Evolutionary conservation across 179 eudicot species (phyloP), one percentile per base, ranked within the genome.

Genomic region (Beta corolliflora): DNA sequence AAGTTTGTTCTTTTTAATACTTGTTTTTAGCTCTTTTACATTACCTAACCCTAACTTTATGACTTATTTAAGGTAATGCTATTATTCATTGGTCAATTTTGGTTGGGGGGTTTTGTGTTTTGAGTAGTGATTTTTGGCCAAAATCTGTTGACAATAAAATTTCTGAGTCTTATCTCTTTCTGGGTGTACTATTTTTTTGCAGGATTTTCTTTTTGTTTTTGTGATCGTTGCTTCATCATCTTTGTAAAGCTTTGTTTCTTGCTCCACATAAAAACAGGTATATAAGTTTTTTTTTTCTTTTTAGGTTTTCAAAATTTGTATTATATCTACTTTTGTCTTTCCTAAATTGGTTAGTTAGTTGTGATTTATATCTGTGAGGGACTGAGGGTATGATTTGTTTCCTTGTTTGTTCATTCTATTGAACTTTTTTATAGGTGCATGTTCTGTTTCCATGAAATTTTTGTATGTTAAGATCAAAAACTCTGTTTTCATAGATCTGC

Each of bases 141-240:
- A 66, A 9, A 65, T 21, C 55, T 82, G 36, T 65, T 78, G 58
- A 41, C 21, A 6, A 50, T 73, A 7, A 68, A 67, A n/a, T 52
- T 75, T 85, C 55, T 36, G 59, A 80, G 79, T 67, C 77, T 77
- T 60, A 59, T 83, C 77, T 70, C 7, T 80, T 41, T 80, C 55
- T 82, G 88, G 80, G 84, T 77, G 67, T 59, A 3, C 70, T 71
- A 9, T 80, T 80, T 13, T 23, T 71, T 86, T 86, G 77, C 88
- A 83, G 88, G 73, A 50, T 18, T 13, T 3, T 11, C 45, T n/a
- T n/a, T 36, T 1, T 19, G 15, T 23, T 72, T 21, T 71, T 53
- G 58, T 70, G 78, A 29, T 85, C 46, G 31, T 36, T 48, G 56
- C 36, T n/a, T 36, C 63, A 59, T 55, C 21, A 31, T 18, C 18